Conservation (phyloP, 192 early-diverging fungal species). For the Coemansia sp. region DNA sequence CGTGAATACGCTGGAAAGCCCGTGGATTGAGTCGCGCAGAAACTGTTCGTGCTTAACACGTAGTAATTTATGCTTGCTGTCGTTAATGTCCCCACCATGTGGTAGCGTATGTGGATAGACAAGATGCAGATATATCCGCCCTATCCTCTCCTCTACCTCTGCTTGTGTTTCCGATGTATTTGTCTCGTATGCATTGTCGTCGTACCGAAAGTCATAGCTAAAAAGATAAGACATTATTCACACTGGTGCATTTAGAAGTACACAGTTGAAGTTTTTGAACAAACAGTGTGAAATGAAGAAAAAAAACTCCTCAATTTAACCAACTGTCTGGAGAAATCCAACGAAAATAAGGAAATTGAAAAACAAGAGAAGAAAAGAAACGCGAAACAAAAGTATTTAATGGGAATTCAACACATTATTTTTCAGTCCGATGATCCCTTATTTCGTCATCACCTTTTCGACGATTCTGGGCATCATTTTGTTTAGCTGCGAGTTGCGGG, state of each 20-base stretch:
- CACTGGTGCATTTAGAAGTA: neutral
- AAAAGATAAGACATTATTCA: conserved; percentile 29
- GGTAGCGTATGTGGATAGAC: conserved; percentile 21
- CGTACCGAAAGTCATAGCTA: conserved; percentile 47
- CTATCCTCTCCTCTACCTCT: conserved; percentile 49
- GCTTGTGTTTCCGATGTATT: conserved; percentile 41
- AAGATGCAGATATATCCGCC: conserved; percentile 17
- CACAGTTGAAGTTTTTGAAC: neutral
- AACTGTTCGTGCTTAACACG: conserved; percentile 62
- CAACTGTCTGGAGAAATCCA: no score
- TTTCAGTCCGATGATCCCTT: no score
- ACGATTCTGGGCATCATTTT: no score
- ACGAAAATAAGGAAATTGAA: no score
- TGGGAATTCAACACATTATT: no score
- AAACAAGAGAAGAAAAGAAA: no score
- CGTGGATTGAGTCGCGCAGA: conserved; percentile 52
- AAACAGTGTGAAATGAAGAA: neutral
- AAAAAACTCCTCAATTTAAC: no score
- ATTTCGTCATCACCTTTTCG: no score
- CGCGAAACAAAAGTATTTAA: no score
- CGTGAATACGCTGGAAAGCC: conserved; percentile 58
- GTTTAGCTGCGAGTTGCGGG: no score
- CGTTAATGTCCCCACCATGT: conserved; percentile 32
- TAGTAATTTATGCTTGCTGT: conserved; percentile 45
- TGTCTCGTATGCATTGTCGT: conserved; percentile 47